Evolutionary conservation across 1,139 yeast species (phyloP).

Genomic region (Yamadazyma diospyri): DNA sequence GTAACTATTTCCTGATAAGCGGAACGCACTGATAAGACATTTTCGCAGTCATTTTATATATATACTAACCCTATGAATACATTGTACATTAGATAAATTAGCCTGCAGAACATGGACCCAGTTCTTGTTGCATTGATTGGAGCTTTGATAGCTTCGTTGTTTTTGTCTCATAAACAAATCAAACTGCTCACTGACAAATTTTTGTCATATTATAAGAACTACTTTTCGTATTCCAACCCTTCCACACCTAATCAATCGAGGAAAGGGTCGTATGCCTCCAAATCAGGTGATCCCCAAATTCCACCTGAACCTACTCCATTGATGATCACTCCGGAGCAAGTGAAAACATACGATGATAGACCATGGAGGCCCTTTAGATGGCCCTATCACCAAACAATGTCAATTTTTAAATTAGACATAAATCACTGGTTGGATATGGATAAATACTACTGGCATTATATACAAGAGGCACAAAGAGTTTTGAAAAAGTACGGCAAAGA

Average conservation of each 20-base stretch:
- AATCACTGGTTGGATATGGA: conserved; percentile 83
- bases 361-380: conserved; percentile 82
- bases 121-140: conserved; percentile 12
- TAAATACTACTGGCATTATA: conserved; percentile 64
- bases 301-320: conserved; percentile 56
- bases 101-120: conserved; percentile 11
- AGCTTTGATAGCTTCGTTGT: conserved; percentile 13
- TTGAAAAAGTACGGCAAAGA: conserved; percentile 56
- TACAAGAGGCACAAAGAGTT: conserved; percentile 58
- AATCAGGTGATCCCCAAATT: conserved; percentile 9
- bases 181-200: conserved; percentile 7
- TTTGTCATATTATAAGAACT: conserved; percentile 9
- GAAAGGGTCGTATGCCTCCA: conserved; percentile 12
- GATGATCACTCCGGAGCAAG: conserved; percentile 64
- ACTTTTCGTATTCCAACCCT: conserved; percentile 12
- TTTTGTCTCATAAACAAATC: conserved; percentile 17
- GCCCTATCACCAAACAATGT: conserved; percentile 82
- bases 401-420: conserved; percentile 62
- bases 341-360: conserved; percentile 61
- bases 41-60: conserved; percentile 5
- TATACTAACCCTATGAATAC: conserved; percentile 3
- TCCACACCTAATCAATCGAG: conserved; percentile 14
- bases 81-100: too few species aligned
- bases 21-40: conserved; percentile 4
- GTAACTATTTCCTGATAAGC: conserved; percentile 4